Evolutionary conservation across 805 yeast genomes (phyloP).

Genomic region (Peterozyma toletana): DNA sequence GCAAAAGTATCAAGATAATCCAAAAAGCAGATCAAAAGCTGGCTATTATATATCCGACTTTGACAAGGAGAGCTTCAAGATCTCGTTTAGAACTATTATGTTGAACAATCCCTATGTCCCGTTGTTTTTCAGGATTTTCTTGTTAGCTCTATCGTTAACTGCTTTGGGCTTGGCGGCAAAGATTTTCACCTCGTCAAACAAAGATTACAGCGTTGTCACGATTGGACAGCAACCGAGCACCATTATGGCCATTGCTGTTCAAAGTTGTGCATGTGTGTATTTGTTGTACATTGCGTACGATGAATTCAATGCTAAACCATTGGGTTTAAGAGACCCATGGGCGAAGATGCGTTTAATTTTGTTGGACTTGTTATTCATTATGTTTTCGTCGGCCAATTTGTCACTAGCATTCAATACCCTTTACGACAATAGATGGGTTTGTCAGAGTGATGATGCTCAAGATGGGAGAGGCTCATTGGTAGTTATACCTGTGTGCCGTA

Average conservation of each 20-base stretch:
- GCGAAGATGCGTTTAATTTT: conserved; percentile 76
- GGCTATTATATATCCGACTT: conserved; percentile 64
- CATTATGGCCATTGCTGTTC: conserved; percentile 85
- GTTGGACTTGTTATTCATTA: conserved; percentile 80
- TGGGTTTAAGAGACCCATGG: conserved; percentile 81
- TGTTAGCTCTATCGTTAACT: conserved; percentile 49
- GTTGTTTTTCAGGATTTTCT: conserved; percentile 57
- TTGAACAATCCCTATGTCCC: conserved; percentile 80
- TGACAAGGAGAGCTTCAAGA: conserved; percentile 56
- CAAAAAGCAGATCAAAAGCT: conserved; percentile 45
- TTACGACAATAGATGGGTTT: conserved; percentile 80
- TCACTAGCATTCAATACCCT: conserved; percentile 81
- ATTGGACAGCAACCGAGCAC: conserved; percentile 81
- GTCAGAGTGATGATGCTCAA: conserved; percentile 20
- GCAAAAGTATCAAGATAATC: conserved; percentile 16
- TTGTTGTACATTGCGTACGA: conserved; percentile 79
- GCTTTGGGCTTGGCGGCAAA: conserved; percentile 70
- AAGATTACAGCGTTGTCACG: conserved; percentile 23
- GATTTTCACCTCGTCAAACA: conserved; percentile 36
- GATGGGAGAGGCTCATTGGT: conserved; percentile 21
- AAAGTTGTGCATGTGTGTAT: conserved; percentile 70
- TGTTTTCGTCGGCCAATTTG: conserved; percentile 81
- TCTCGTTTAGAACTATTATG: conserved; percentile 50
- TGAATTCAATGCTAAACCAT: conserved; percentile 86
- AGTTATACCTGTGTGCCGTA: conserved; percentile 54